Evolutionary conservation across 2,329 filamentous ascomycete species (phyloP).

Genomic region (Pseudogymnoascus pannorum): DNA sequence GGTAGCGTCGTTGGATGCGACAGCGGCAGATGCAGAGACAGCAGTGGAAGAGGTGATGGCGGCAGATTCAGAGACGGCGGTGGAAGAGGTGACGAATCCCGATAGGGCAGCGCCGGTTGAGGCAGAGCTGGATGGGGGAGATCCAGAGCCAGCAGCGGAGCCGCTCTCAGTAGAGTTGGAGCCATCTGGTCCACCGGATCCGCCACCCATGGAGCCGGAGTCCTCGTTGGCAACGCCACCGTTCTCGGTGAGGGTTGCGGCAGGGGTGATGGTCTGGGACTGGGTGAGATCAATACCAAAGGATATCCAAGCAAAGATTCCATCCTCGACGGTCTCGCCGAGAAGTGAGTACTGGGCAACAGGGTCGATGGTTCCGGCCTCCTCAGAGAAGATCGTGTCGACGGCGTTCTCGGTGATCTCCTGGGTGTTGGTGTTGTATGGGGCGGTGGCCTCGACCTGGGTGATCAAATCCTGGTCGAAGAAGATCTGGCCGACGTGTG

Average conservation of each 20-base stretch:
- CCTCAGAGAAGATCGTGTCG: constrained; percentile 40
- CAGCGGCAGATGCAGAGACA: too few species aligned
- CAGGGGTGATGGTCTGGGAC: not conserved
- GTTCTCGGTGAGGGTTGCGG: not conserved
- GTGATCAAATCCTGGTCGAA: constrained; percentile 52
- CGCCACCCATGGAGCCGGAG: not conserved
- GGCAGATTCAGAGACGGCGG: too few species aligned
- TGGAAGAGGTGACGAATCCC: too few species aligned
- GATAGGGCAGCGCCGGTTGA: too few species aligned
- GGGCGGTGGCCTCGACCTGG: constrained; percentile 39
- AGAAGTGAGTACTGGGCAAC: constrained; percentile 50
- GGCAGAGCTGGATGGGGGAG: not conserved
- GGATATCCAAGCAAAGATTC: constrained; percentile 48
- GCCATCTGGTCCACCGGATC: not conserved
- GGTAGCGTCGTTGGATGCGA: too few species aligned
- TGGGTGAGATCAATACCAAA: constrained; percentile 35
- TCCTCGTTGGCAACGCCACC: not conserved
- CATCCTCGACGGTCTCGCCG: constrained; percentile 42
- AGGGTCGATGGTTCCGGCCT: constrained; percentile 42
- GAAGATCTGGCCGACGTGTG: constrained; percentile 57
- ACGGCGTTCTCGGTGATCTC: constrained; percentile 39
- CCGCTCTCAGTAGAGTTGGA: not conserved
- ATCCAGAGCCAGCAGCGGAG: too few species aligned
- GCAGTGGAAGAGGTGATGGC: too few species aligned
- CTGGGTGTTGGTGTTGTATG: constrained; percentile 41